A percentile compares a stretch with the other conserved stretches of the same genome.
Evolutionary conservation across 176 grass and related monocot genomes (phyloP).

Genomic region (Cenchrus americanus): DNA sequence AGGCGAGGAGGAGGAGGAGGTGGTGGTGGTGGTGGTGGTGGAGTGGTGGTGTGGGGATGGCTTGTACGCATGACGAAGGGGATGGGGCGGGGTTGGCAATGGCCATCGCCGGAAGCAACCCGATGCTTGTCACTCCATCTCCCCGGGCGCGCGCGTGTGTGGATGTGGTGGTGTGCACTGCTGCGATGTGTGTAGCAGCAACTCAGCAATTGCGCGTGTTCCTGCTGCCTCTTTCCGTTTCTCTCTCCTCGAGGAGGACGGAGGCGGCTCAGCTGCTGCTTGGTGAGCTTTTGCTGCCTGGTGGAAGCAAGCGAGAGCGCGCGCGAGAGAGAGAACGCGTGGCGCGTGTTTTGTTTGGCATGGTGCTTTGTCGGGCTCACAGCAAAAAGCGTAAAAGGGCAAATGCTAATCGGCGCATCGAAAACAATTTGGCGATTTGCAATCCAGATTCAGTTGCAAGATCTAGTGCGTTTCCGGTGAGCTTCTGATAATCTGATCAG

Average conservation of each 20-base stretch:
- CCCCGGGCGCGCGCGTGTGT: constrained; percentile 10
- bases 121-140: constrained; percentile 65
- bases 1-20: constrained; percentile 6
- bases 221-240: not conserved
- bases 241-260: not conserved
- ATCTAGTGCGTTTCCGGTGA: constrained; percentile 5
- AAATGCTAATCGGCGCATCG: not conserved
- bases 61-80: constrained; percentile 87
- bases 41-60: constrained; percentile 49
- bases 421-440: not conserved
- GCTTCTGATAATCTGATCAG: not conserved
- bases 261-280: not conserved
- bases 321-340: not conserved
- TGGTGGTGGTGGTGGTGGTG: not conserved
- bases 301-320: constrained; percentile 34
- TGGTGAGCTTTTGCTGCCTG: constrained; percentile 14
- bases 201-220: constrained; percentile 44
- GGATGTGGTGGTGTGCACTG: constrained; percentile 39
- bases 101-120: constrained; percentile 75
- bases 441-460: constrained; percentile 19
- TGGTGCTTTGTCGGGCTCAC: constrained; percentile 35
- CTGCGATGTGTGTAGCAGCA: constrained; percentile 31
- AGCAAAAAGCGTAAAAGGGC: not conserved
- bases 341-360: constrained; percentile 1
- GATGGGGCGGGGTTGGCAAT: constrained; percentile 50